Percentiles rank a stretch among this genome's conserved stretches.
Conservation (phyloP, 352 stramenopile genomes). For the Pseudoperonospora humuli region DNA sequence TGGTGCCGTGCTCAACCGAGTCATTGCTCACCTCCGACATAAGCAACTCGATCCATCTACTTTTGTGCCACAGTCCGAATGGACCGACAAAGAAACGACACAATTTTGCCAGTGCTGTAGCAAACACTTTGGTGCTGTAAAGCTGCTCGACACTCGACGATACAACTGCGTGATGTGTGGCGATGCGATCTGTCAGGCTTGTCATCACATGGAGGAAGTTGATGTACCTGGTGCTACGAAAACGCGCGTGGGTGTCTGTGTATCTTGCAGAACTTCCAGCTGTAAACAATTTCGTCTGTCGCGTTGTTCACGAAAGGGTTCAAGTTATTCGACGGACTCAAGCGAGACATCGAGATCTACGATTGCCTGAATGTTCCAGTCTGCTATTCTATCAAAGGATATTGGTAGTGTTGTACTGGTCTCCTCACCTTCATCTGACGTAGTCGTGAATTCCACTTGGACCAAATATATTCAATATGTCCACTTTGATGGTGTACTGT, state of each 20-base stretch:
- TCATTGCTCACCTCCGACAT: slow-evolving; percentile 24
- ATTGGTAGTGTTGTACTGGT: too few species aligned
- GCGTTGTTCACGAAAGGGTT: slow-evolving; percentile 17
- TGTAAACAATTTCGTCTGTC: slow-evolving; percentile 2
- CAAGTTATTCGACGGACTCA: slow-evolving; percentile 13
- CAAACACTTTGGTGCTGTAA: slow-evolving; percentile 28
- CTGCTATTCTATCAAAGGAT: slow-evolving; percentile 1
- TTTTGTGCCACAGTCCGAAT: slow-evolving; percentile 25
- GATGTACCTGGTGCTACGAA: slow-evolving; percentile 24
- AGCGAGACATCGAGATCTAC: slow-evolving; percentile 13
- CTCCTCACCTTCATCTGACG: too few species aligned
- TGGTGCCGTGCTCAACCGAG: slow-evolving; percentile 27
- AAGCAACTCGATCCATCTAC: slow-evolving; percentile 24
- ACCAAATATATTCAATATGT: too few species aligned
- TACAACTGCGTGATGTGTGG: slow-evolving; percentile 48
- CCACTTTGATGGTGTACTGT: too few species aligned
- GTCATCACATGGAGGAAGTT: slow-evolving; percentile 27
- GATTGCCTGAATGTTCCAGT: too few species aligned
- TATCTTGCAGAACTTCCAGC: slow-evolving; percentile 17
- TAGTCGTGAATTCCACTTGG: too few species aligned
- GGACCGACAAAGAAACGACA: slow-evolving; percentile 26
- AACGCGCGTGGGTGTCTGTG: slow-evolving; percentile 21
- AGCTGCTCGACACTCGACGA: slow-evolving; percentile 21
- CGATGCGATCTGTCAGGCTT: slow-evolving; percentile 40
- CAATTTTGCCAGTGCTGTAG: slow-evolving; percentile 34